Evolutionary conservation across 1,139 yeast species (phyloP), one percentile per base, ranked within the genome.

Genomic region (Saccharomyces hybrid): DNA sequence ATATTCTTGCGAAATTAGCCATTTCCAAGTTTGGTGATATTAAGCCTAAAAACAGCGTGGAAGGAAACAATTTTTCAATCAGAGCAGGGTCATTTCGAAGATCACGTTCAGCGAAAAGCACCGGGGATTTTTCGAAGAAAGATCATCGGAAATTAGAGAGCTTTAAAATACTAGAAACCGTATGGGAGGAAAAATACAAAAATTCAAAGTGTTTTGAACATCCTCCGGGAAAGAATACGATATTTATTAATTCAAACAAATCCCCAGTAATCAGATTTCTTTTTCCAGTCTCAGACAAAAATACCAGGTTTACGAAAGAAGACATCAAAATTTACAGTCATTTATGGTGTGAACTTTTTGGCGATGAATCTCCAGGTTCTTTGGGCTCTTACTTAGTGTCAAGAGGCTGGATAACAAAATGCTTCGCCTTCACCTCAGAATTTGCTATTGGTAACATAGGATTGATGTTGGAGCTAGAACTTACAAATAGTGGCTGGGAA

Each of bases 351-450:
- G 78, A 78, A 52, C 52, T 84, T 0, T 68, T 84, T 48, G 91
- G 91, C 0, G 85, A 82, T 63, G 91, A 86, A 68, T 68, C 80
- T 1, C 54, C 61, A 1, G 77, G 77, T 0, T 79, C 88, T 0
- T 68, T 75, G 41, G 75, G 74, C 60, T 66, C 70, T 50, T 69
- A 58, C 54, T 69, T 78, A 23, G 67, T 58, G 19, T 48, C 52
- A 46, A 71, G 60, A 14, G 70, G 70, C 16, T 73, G 69, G 54
- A 69, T 76, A 4, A 67, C 72, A 1, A 65, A 69, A 0, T 65
- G 80, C 2, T 62, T 63, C 42, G 78, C 81, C 0, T 78, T 72
- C 52, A 62, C 72, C 1, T 78, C 80, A 25, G 57, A 66, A 2
- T 62, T 82, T 11, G 65, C 78, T 0, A 54, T 63, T 1, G 71